Conservation (phyloP, 1,284 basidiomycete genomes). For the Austroboletus niveus region DNA sequence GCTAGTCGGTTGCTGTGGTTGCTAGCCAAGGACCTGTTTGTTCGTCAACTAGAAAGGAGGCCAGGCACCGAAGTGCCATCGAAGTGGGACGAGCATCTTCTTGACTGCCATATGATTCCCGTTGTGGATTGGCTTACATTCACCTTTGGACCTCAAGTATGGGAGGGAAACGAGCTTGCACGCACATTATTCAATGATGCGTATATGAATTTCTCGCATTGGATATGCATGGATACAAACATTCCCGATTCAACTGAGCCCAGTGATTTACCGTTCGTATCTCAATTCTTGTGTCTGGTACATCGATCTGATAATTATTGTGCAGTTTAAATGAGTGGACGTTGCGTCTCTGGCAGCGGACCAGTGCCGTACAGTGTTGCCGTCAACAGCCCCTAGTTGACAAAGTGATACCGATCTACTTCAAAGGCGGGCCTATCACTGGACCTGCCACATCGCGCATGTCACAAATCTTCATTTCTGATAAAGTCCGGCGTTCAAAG, state of each 20-base stretch:
- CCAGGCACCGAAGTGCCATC: background rate
- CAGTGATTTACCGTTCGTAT: too few relatives aligned
- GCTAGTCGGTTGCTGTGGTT: background rate
- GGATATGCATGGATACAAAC: background rate
- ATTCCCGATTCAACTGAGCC: background rate
- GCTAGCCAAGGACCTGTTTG: slow-evolving; percentile 9
- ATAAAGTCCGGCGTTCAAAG: too few relatives aligned
- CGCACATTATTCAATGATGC: slow-evolving; percentile 2
- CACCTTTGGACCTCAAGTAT: slow-evolving; percentile 3
- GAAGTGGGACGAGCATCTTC: background rate
- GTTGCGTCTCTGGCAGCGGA: too few relatives aligned
- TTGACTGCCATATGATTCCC: background rate
- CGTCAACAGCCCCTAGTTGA: too few relatives aligned
- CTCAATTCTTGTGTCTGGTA: too few relatives aligned
- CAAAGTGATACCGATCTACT: too few relatives aligned
- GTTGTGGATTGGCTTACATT: slow-evolving; percentile 7
- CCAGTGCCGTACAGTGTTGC: too few relatives aligned
- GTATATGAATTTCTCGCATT: slow-evolving; percentile 14
- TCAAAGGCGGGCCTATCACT: too few relatives aligned
- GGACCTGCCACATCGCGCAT: too few relatives aligned
- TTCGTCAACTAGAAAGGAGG: background rate
- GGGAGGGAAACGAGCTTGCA: background rate
- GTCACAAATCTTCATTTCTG: too few relatives aligned
- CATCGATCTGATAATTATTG: too few relatives aligned
- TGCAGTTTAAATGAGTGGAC: too few relatives aligned